Evolutionary conservation across 106 monocot species (phyloP), one percentile per base, ranked within the genome.

Genomic region (Allium sativum): DNA sequence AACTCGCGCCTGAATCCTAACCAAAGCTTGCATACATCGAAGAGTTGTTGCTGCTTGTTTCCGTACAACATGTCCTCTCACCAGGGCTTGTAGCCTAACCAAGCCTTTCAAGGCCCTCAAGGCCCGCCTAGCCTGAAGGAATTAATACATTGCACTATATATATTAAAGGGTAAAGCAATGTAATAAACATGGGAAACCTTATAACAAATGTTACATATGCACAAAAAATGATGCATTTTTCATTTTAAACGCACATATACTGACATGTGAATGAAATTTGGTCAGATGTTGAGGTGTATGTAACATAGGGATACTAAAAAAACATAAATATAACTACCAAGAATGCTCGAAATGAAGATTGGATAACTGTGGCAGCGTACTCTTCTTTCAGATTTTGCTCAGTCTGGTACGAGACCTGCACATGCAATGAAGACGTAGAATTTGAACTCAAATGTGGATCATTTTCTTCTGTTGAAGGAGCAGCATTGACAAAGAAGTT

Each of bases 11-110:
- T 90, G 95, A 55, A 90, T 90, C 73, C 90, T 78, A 12, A 95
- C 95, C 19, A 90, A 58, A 16, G 95, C 89, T 81, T 95, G 90
- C 95, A 95, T 90, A 50, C 89, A 87, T 40, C 79, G 83, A 69
- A 90, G 84, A 53, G 94, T 89, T 59, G 81, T 77, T 52, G 89
- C 89, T 64, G 94, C 89, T 79, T 89, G 94, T 73, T 94, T 94
- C 71, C 95, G 79, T 19, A 95, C 86, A 53, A 81, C 80, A 86
- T 95, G 95, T 42, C 95, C 95, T 65, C 95, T 83, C 14, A 90
- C 95, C 56, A 95, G 84, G 15, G 95, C 95, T 68, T 95, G 95
- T 67, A 95, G 78, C 78, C 90, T 84, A 43, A 95, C 95, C 42
- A 95, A 69, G 19, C 95, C 95, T 73, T 95, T 95, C 65, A 95